Percentiles rank a stretch among this genome's conserved stretches.
These are phyloP conservation scores for Chlamydomonas sphaeroides DNA, from an alignment of 139 green algal species.

Conservation along the genomic window DNA sequence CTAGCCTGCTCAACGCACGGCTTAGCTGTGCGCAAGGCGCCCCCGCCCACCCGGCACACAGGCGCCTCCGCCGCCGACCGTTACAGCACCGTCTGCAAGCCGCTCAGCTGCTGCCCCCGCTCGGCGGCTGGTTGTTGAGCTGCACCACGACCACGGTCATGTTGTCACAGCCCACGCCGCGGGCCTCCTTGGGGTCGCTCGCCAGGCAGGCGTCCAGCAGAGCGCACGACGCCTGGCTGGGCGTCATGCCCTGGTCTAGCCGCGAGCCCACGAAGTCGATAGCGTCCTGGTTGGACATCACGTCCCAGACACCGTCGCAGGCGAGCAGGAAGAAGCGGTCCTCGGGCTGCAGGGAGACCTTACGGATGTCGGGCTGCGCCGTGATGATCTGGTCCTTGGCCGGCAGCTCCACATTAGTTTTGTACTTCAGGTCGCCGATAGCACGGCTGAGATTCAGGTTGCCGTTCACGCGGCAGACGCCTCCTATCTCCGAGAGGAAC, in stretches of 20 bases:
- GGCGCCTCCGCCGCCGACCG: too few species aligned
- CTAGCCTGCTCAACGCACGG: too few species aligned
- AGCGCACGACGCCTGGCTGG: constrained; percentile 66
- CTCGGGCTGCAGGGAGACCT: constrained; percentile 58
- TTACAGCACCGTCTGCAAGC: too few species aligned
- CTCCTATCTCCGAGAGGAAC: constrained; percentile 59
- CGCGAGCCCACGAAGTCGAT: constrained; percentile 84
- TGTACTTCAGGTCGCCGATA: constrained; percentile 97
- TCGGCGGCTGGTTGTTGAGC: constrained; percentile 47
- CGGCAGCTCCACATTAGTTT: constrained; percentile 67
- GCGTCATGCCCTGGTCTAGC: constrained; percentile 62
- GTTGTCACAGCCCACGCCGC: constrained; percentile 94
- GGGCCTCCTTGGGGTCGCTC: constrained; percentile 81
- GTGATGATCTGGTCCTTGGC: constrained; percentile 74
- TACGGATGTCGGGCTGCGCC: constrained; percentile 65
- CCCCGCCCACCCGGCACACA: too few species aligned
- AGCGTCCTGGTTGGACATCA: constrained; percentile 90
- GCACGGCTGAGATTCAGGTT: constrained; percentile 96
- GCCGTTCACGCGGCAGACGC: constrained; percentile 86
- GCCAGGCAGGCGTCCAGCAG: constrained; percentile 92
- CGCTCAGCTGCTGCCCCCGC: constrained; percentile 1
- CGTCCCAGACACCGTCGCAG: constrained; percentile 95
- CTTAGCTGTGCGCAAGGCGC: too few species aligned
- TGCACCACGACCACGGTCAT: constrained; percentile 74
- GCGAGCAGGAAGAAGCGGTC: constrained; percentile 94